Conservation (phyloP, 1,284 basidiomycete species). For the Sporisorium scitamineum region DNA sequence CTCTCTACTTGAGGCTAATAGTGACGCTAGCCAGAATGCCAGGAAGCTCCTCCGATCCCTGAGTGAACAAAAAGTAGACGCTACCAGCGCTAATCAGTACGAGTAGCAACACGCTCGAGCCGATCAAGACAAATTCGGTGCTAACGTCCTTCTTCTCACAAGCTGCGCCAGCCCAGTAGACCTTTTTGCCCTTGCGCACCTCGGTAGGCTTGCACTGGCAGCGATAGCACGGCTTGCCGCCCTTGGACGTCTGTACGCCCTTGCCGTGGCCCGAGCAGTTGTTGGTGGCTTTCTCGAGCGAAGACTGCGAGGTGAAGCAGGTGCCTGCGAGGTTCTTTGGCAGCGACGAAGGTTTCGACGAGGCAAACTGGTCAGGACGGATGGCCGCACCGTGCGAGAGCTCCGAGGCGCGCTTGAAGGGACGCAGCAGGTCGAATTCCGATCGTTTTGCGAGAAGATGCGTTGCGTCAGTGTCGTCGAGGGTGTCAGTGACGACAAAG, state of each 20-base stretch:
- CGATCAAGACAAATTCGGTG: slow-evolving; percentile 57
- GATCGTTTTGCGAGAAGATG: slow-evolving; percentile 24
- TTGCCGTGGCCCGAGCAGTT: slow-evolving; percentile 61
- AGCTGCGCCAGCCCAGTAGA: slow-evolving; percentile 60
- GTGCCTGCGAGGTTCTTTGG: slow-evolving; percentile 39
- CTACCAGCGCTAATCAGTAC: slow-evolving; percentile 43
- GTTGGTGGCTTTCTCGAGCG: slow-evolving; percentile 54
- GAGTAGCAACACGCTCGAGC: slow-evolving; percentile 48
- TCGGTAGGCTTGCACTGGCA: slow-evolving; percentile 59
- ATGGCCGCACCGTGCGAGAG: slow-evolving; percentile 8
- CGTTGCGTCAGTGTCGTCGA: slow-evolving; percentile 2
- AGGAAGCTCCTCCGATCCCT: slow-evolving; percentile 56
- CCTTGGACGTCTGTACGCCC: slow-evolving; percentile 47
- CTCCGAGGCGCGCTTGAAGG: slow-evolving; percentile 29
- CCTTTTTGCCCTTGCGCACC: slow-evolving; percentile 39
- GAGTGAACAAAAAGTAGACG: slow-evolving; percentile 52
- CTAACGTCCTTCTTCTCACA: slow-evolving; percentile 66
- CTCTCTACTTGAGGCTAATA: slow-evolving; percentile 45
- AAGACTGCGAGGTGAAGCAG: slow-evolving; percentile 49
- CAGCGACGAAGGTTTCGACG: slow-evolving; percentile 16
- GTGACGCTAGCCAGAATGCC: slow-evolving; percentile 61
- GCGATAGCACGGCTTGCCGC: slow-evolving; percentile 58
- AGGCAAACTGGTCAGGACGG: not conserved
- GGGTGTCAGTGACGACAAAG: slow-evolving; percentile 39
- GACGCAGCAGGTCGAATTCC: slow-evolving; percentile 22